Percentiles rank a stretch among this genome's conserved stretches.
These are phyloP conservation scores for Purshia tridentata DNA, from an alignment of 306 rosid genomes.

Conservation along the genomic window DNA sequence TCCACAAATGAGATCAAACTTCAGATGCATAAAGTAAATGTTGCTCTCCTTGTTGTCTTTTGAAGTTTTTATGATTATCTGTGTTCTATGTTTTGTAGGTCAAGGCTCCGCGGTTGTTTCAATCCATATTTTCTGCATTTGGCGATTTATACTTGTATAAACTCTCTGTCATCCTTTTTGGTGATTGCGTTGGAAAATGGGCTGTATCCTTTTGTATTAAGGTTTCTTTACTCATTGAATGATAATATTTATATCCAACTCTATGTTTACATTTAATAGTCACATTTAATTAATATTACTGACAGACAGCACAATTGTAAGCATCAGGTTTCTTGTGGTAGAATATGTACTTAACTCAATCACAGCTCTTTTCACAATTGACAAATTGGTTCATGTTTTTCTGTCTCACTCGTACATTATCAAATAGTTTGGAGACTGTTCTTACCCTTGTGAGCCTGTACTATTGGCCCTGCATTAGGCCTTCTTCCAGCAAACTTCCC, in stretches of 20 bases:
- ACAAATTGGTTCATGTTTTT: slow-evolving; percentile 88
- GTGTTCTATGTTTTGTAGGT: slow-evolving; percentile 41
- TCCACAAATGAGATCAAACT: background rate
- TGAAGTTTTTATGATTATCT: slow-evolving; percentile 7
- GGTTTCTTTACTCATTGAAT: background rate
- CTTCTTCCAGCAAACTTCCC: slow-evolving; percentile 33
- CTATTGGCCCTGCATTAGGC: slow-evolving; percentile 88
- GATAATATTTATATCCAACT: slow-evolving; percentile 10
- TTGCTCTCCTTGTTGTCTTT: background rate
- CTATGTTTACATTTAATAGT: slow-evolving; percentile 11
- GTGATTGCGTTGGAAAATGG: slow-evolving; percentile 66
- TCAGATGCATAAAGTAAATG: background rate
- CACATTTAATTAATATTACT: slow-evolving; percentile 16
- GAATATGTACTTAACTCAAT: slow-evolving; percentile 48
- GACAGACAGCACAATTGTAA: background rate
- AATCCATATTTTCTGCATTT: slow-evolving; percentile 68
- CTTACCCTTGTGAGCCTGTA: slow-evolving; percentile 76
- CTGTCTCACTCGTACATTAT: slow-evolving; percentile 72
- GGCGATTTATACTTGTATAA: slow-evolving; percentile 84
- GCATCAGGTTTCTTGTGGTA: slow-evolving; percentile 8
- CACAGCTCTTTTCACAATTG: slow-evolving; percentile 81
- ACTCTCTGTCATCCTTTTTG: slow-evolving; percentile 62
- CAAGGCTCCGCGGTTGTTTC: slow-evolving; percentile 80
- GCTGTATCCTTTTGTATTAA: slow-evolving; percentile 64
- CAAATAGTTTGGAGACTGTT: slow-evolving; percentile 88